A percentile compares a stretch with the other conserved stretches of the same genome.
Evolutionary conservation across 495 filamentous ascomycete species (phyloP).

Genomic region (Rostrohypoxylon terebratum): DNA sequence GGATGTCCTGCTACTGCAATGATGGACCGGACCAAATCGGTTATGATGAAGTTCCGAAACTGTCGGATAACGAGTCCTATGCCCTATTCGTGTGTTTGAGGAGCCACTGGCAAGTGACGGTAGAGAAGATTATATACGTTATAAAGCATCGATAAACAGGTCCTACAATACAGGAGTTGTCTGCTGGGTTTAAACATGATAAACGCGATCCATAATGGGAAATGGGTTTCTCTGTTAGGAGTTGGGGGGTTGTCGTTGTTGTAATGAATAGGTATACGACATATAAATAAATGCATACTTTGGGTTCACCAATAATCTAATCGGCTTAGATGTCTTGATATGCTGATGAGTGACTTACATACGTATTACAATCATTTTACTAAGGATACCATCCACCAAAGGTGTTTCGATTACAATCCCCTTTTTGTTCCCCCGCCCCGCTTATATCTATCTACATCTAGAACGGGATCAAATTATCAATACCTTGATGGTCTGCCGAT

Average conservation of each 20-base stretch:
- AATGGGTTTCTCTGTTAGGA: background rate
- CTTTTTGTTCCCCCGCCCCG: background rate
- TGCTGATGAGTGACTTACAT: background rate
- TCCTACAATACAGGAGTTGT: too few species aligned
- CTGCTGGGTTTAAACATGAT: background rate
- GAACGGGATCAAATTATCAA: background rate
- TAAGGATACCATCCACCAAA: background rate
- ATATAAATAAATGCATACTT: conserved; percentile 1
- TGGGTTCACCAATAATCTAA: background rate
- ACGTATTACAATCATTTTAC: background rate
- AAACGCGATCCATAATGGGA: background rate
- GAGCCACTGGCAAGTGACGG: background rate
- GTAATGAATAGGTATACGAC: background rate
- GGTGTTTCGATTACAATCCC: background rate
- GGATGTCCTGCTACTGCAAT: conserved; percentile 76
- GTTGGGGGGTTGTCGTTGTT: background rate
- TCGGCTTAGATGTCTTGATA: too few species aligned
- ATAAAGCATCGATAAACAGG: conserved; percentile 16
- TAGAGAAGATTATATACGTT: conserved; percentile 10
- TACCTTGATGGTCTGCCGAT: background rate
- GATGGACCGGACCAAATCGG: background rate
- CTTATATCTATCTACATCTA: background rate
- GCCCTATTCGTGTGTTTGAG: background rate
- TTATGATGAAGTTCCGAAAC: background rate
- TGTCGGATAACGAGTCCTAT: background rate